Conservation (phyloP, 306 rosid genomes). For the Castanospermum australe region DNA sequence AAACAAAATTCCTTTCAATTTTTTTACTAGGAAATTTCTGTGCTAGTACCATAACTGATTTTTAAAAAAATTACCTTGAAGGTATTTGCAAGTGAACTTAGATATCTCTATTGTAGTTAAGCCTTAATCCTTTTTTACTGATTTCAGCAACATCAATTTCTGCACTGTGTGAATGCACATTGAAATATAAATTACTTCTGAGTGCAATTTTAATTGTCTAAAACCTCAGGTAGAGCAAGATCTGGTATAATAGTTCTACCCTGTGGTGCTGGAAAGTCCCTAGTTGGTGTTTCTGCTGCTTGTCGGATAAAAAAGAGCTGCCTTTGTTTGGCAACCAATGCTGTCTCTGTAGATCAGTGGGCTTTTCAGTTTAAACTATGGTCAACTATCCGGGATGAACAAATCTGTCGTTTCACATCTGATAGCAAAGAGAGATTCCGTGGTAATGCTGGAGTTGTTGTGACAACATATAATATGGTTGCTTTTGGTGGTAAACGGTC, state of each 20-base stretch:
- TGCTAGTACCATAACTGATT: neutral
- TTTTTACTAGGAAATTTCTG: neutral
- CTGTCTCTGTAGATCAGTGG: conserved; percentile 99
- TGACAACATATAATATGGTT: conserved; percentile 95
- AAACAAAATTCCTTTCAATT: neutral
- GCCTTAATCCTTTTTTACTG: neutral
- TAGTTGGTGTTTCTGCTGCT: conserved; percentile 99
- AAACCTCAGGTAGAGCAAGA: conserved; percentile 86
- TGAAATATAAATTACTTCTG: conserved; percentile 1
- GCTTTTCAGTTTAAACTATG: conserved; percentile 95
- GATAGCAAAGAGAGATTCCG: conserved; percentile 96
- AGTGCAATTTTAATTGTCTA: conserved; percentile 9
- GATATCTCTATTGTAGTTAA: neutral
- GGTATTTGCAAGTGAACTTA: neutral
- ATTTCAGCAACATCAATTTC: conserved; percentile 18
- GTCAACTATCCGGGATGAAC: conserved; percentile 95
- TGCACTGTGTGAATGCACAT: conserved; percentile 3
- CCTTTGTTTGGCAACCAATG: conserved; percentile 97
- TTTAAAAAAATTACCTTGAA: neutral
- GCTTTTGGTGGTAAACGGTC: conserved; percentile 96
- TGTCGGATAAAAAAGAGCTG: conserved; percentile 89
- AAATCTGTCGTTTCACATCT: conserved; percentile 95
- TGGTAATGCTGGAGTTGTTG: conserved; percentile 96
- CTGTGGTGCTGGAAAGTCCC: conserved; percentile 97
- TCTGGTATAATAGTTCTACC: conserved; percentile 97